Conservation (phyloP, 352 stramenopile genomes). For the Poterioochromonas sp. region DNA sequence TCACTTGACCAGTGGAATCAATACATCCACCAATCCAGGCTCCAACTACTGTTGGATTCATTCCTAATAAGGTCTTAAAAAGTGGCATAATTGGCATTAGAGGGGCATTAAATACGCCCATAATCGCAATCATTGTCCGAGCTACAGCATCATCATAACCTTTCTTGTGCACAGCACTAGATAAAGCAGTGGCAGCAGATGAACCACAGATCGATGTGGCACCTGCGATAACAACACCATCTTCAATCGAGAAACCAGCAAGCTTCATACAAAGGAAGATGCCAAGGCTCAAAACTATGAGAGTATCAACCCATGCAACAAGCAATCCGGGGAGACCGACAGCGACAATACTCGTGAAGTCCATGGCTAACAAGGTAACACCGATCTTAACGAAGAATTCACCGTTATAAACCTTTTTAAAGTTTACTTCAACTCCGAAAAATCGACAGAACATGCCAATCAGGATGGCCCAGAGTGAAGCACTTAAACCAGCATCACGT, state of each 20-base stretch:
- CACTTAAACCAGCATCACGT: background rate
- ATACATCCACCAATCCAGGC: background rate
- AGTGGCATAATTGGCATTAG: background rate
- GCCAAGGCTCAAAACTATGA: background rate
- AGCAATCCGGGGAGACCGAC: background rate
- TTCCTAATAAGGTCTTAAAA: background rate
- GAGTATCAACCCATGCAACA: background rate
- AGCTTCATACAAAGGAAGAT: background rate
- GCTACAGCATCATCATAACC: background rate
- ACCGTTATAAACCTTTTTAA: background rate
- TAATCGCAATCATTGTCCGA: background rate
- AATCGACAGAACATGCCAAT: background rate
- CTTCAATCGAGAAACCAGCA: background rate
- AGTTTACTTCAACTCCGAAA: background rate
- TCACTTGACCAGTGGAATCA: background rate
- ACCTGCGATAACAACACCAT: background rate
- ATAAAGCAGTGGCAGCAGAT: background rate
- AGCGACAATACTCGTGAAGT: background rate
- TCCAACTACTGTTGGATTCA: background rate
- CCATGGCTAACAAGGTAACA: background rate
- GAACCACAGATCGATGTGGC: background rate
- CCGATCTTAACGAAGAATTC: constrained; percentile 1
- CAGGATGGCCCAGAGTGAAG: background rate
- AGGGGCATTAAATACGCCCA: background rate
- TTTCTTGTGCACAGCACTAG: background rate